Conservation (phyloP, 306 rosid species). For the Quercus parvula region DNA sequence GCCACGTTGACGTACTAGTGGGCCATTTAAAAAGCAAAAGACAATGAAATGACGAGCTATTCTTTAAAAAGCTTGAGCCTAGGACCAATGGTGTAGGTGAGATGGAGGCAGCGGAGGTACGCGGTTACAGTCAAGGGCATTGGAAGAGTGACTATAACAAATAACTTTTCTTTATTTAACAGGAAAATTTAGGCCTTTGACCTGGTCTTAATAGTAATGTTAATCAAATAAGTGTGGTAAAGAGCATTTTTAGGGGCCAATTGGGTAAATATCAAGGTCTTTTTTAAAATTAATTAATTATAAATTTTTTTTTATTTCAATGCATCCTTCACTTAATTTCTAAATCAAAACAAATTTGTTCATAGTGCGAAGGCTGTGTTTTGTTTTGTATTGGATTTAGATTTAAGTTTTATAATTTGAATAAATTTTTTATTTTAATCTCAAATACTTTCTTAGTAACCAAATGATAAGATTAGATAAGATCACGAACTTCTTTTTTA, state of each 20-base stretch:
- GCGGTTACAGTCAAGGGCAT: neutral
- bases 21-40: neutral
- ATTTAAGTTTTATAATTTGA: no score
- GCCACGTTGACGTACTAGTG: neutral
- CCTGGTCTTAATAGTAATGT: conserved; percentile 27
- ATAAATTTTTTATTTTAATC: no score
- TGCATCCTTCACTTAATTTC: no score
- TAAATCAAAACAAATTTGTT: no score
- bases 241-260: neutral
- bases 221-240: neutral
- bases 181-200: conserved; percentile 18
- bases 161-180: neutral
- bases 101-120: neutral
- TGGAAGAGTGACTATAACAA: neutral
- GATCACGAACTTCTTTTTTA: no score
- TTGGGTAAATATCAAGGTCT: neutral
- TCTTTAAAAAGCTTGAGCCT: neutral
- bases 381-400: no score
- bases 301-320: no score
- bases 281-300: no score
- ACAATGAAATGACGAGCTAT: neutral
- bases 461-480: no score
- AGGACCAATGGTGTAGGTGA: no score
- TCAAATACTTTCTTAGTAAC: no score
- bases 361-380: no score